A percentile compares a stretch with the other conserved stretches of the same genome.
These are phyloP conservation scores for Syzygium grande DNA, from an alignment of 345 rosid species.

Conservation along the genomic window DNA sequence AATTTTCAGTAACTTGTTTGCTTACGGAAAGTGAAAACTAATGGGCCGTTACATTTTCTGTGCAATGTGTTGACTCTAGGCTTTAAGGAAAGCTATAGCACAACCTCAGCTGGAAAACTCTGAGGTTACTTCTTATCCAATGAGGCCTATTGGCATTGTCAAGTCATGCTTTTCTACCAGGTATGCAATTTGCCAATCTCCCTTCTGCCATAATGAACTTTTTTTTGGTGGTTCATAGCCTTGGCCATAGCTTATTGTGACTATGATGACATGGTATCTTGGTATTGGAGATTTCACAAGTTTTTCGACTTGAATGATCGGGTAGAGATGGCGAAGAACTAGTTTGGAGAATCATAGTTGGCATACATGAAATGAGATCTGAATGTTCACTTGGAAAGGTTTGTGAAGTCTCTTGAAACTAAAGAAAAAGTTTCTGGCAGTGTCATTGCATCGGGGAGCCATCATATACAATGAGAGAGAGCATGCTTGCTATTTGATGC, in stretches of 20 bases:
- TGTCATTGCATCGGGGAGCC: neutral
- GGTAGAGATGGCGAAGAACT: neutral
- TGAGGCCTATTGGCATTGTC: slow-evolving; percentile 67
- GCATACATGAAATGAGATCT: neutral
- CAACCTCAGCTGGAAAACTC: slow-evolving; percentile 23
- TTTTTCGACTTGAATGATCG: neutral
- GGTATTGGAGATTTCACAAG: neutral
- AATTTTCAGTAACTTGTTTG: neutral
- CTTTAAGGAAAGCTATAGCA: slow-evolving; percentile 60
- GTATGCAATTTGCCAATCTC: slow-evolving; percentile 7
- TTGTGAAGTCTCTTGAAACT: neutral
- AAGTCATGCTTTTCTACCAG: slow-evolving; percentile 84
- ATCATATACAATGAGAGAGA: slow-evolving; percentile 6
- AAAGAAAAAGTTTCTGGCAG: neutral
- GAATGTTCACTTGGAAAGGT: neutral
- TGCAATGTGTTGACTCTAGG: slow-evolving; percentile 18
- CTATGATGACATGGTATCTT: neutral
- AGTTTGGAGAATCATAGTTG: neutral
- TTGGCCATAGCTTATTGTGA: neutral
- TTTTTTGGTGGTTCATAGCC: neutral
- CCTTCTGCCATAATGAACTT: neutral
- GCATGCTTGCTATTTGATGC: slow-evolving; percentile 63
- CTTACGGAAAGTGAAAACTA: neutral
- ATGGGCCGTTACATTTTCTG: neutral
- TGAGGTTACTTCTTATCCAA: slow-evolving; percentile 46